Conservation (phyloP, 108 stramenopile genomes). For the Aureococcus anophagefferens region DNA sequence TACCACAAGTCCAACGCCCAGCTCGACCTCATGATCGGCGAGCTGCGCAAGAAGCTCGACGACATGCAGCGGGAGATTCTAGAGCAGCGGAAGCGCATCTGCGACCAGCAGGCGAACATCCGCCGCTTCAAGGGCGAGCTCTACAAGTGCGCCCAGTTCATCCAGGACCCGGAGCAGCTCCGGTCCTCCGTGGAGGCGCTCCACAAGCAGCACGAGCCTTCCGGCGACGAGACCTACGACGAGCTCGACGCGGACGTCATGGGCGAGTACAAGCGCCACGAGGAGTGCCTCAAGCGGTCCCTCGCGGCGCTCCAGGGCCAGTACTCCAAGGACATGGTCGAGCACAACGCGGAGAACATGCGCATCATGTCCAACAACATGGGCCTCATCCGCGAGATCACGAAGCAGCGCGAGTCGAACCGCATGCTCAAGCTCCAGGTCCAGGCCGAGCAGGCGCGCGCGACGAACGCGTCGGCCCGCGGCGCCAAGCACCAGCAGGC, state of each 20-base stretch:
- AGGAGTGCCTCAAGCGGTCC: constrained; percentile 34
- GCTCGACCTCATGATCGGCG: constrained; percentile 50
- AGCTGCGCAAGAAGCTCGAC: constrained; percentile 44
- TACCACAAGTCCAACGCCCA: constrained; percentile 51
- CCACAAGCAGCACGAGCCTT: constrained; percentile 6
- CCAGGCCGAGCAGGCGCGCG: too few species aligned
- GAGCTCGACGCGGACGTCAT: constrained; percentile 21
- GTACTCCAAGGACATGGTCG: constrained; percentile 18
- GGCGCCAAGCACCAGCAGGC: too few species aligned
- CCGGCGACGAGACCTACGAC: not conserved
- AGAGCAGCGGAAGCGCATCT: constrained; percentile 18
- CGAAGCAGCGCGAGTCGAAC: constrained; percentile 36
- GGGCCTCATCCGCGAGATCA: constrained; percentile 51
- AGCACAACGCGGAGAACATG: constrained; percentile 32
- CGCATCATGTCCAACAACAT: constrained; percentile 42
- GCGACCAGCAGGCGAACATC: constrained; percentile 22
- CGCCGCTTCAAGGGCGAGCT: constrained; percentile 25
- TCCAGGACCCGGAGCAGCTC: constrained; percentile 21
- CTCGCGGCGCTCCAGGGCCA: constrained; percentile 27
- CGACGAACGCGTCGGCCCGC: too few species aligned
- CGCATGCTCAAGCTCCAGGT: not conserved
- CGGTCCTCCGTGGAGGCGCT: not conserved
- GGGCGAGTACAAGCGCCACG: constrained; percentile 34
- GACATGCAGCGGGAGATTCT: constrained; percentile 33
- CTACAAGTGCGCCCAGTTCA: constrained; percentile 19